These are phyloP conservation scores for Avena insularis DNA, from an alignment of 176 grass and related monocot genomes.

Conservation along the genomic window DNA sequence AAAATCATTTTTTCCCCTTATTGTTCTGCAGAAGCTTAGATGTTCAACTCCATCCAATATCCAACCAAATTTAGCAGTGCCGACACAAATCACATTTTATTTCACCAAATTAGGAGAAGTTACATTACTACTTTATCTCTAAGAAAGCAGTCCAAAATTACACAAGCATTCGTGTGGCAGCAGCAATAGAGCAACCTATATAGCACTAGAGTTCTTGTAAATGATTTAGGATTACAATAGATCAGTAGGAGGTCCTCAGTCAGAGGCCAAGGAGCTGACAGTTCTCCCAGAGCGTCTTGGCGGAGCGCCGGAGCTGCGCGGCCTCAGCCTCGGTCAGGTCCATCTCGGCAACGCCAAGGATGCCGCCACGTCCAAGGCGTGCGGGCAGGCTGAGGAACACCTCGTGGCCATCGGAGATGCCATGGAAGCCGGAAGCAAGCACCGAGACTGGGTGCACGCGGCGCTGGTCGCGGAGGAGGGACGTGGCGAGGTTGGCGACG, in stretches of 20 bases:
- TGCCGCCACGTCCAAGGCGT: conserved; percentile 52
- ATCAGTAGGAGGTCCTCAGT: background rate
- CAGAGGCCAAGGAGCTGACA: conserved; percentile 53
- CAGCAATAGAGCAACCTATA: too few relatives aligned
- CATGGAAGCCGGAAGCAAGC: conserved; percentile 67
- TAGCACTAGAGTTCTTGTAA: too few relatives aligned
- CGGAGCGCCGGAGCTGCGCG: conserved; percentile 53
- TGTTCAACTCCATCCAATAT: background rate
- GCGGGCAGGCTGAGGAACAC: conserved; percentile 90
- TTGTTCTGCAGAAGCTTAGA: background rate
- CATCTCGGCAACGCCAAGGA: conserved; percentile 62
- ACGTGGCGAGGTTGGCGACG: conserved; percentile 59
- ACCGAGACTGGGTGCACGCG: conserved; percentile 85
- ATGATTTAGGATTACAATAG: background rate
- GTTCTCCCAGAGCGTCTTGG: conserved; percentile 79
- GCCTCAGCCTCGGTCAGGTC: conserved; percentile 74
- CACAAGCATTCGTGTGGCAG: background rate
- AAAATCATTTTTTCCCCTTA: too few relatives aligned
- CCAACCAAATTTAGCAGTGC: background rate
- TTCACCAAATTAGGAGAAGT: background rate
- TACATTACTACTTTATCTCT: background rate
- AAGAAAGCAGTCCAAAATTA: background rate
- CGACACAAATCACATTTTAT: background rate
- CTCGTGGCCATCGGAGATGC: conserved; percentile 57
- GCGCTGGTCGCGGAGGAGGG: conserved; percentile 77